phyloP scores from a whole-genome alignment of 2,329 filamentous ascomycete species.

The Lachnellula subtilissima region DNA sequence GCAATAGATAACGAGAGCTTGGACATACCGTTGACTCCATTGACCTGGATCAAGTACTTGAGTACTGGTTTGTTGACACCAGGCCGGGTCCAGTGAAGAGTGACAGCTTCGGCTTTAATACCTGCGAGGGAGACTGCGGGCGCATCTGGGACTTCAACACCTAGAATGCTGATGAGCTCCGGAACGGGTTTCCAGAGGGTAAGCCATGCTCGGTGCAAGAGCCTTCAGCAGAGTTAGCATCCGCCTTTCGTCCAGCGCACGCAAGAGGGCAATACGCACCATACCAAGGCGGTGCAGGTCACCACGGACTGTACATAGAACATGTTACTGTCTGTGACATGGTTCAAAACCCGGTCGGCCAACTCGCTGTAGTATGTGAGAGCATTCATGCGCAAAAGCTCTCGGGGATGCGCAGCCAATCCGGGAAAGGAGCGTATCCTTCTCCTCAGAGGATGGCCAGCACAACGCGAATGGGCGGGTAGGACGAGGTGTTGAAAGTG shows the following conservation, averaged over 20 bases:
- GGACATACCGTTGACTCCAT: conserved; percentile 76
- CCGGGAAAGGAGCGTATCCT: background rate
- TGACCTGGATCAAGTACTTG: conserved; percentile 89
- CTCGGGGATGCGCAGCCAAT: background rate
- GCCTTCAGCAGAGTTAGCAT: conserved; percentile 46
- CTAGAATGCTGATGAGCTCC: conserved; percentile 83
- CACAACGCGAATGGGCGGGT: background rate
- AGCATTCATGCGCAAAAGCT: conserved; percentile 31
- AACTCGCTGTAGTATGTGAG: conserved; percentile 28
- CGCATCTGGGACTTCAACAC: conserved; percentile 86
- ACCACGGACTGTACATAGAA: conserved; percentile 31
- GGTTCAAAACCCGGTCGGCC: conserved; percentile 30
- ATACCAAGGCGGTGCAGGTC: conserved; percentile 30
- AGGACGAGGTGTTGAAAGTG: background rate
- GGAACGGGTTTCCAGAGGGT: conserved; percentile 88
- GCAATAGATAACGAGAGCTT: background rate
- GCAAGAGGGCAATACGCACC: conserved; percentile 20
- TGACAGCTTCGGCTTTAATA: conserved; percentile 80
- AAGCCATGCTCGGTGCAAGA: conserved; percentile 79
- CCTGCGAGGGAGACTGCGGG: conserved; percentile 87
- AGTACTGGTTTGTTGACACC: conserved; percentile 57
- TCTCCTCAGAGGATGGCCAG: background rate
- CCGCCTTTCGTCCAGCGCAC: background rate
- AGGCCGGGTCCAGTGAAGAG: conserved; percentile 84
- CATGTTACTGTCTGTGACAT: conserved; percentile 32